Evolutionary conservation across 2,329 filamentous ascomycete species (phyloP), one percentile per base, ranked within the genome.

Genomic region (Colletotrichum viniferum): DNA sequence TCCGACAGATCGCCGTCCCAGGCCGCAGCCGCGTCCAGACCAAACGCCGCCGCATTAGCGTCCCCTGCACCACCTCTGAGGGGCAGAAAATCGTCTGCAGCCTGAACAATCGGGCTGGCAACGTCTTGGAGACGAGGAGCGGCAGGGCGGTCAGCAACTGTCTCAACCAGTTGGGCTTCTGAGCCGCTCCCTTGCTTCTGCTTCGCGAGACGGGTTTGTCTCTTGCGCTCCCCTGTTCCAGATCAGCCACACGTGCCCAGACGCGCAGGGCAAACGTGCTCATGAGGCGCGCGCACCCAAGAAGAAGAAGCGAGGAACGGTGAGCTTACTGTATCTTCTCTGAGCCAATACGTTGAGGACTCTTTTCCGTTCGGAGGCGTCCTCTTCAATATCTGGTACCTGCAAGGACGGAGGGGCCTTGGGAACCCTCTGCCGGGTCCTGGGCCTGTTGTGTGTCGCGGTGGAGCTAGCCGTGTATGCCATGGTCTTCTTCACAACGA

Each of bases 331-430:
- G 71, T 91, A 91, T 82, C 89, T 84, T 61, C 89, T 84, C 76
- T 91, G 89, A 1, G 89, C 89, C 43, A 91, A 80, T 12, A 91
- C 87, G 70, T 90, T 90, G 26, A 91, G 77, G 1, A 90, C 83
- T 13, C 89, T 83, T 79, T 90, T 91, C 26, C 89, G 84, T 80
- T 91, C 89, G 4, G 85, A 82, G 2, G 89, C 87, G 81, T 91
- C 85, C 26, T 90, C 83, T 7, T 88, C 86, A 21, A 89, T 88
- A 64, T 88, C 79, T 7, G 88, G 88, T 8, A 90, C 84, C 2
- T 82, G 81, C 8, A 90, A 80, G 4, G 79, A n/a, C 7, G 84
- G 82, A 4, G 85, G 83, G 21, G 84, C 74, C 77, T 88, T 88
- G 76, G 84, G 80, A 12, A 81, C 74, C 48, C 87, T 78, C 72